A percentile compares a stretch with the other conserved stretches of the same genome.
Evolutionary conservation across 2,329 filamentous ascomycete species (phyloP).

Genomic region (Chrysoporthe puriensis): DNA sequence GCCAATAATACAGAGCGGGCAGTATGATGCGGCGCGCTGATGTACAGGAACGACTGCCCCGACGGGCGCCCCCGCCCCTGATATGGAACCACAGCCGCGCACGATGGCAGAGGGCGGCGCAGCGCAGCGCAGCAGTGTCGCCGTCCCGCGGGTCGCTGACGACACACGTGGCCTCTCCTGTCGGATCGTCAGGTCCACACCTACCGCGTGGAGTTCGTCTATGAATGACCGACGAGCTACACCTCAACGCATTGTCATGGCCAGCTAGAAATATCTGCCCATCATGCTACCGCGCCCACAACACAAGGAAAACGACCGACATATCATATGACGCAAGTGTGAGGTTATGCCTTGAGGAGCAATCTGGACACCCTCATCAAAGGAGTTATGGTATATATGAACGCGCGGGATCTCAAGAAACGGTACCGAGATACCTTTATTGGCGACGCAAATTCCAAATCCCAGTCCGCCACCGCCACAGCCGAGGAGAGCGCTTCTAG

Average conservation of each 20-base stretch:
- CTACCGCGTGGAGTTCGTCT: too few species aligned
- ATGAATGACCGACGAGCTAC: too few species aligned
- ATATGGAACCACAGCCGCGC: too few species aligned
- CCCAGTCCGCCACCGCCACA: background rate
- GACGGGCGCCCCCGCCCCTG: too few species aligned
- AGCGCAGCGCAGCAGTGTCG: too few species aligned
- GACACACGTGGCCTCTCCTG: too few species aligned
- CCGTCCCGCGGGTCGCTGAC: too few species aligned
- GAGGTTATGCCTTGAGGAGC: constrained; percentile 35
- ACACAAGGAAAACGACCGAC: constrained; percentile 37
- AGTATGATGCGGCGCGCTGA: too few species aligned
- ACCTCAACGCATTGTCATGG: constrained; percentile 43
- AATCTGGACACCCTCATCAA: constrained; percentile 37
- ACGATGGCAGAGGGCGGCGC: too few species aligned
- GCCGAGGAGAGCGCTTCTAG: background rate
- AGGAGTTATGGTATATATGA: constrained; percentile 44
- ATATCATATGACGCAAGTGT: constrained; percentile 47
- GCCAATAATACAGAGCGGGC: too few species aligned
- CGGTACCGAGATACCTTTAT: constrained; percentile 42
- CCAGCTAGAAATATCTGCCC: constrained; percentile 38
- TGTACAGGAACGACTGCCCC: too few species aligned
- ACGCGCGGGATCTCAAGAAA: constrained; percentile 44
- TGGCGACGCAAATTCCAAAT: constrained; percentile 35
- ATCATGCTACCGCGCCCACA: constrained; percentile 40
- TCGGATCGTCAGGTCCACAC: too few species aligned